Evolutionary conservation across 768 basidiomycete genomes (phyloP).

Genomic region (Tulasnella sp.): DNA sequence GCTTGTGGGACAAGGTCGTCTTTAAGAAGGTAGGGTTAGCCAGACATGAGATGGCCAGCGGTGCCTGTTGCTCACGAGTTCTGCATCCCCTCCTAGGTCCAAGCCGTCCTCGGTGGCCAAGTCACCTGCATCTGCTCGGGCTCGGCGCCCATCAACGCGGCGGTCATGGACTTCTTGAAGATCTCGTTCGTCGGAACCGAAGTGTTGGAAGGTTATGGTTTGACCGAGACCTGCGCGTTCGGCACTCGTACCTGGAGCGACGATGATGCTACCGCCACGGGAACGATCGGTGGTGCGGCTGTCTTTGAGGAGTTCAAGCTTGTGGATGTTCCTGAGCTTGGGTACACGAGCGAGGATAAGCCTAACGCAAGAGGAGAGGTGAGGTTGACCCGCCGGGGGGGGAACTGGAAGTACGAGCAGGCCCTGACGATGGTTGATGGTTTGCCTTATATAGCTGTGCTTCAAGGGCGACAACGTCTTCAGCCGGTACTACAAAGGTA

Average conservation of each 20-base stretch:
- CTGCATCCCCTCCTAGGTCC: slow-evolving; percentile 50
- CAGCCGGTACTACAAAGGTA: slow-evolving; percentile 72
- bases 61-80: slow-evolving; percentile 30
- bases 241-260: background rate
- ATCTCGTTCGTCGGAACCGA: slow-evolving; percentile 66
- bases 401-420: background rate
- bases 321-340: slow-evolving; percentile 84
- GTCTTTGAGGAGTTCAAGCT: slow-evolving; percentile 79
- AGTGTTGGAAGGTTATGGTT: slow-evolving; percentile 18
- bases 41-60: background rate
- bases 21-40: slow-evolving; percentile 70
- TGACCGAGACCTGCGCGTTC: slow-evolving; percentile 23
- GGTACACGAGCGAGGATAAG: slow-evolving; percentile 79
- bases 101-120: slow-evolving; percentile 77
- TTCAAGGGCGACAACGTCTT: slow-evolving; percentile 65
- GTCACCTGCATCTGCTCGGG: slow-evolving; percentile 66
- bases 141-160: slow-evolving; percentile 83
- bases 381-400: background rate
- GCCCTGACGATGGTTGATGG: background rate
- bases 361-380: slow-evolving; percentile 85
- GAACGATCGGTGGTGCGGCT: slow-evolving; percentile 79
- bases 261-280: slow-evolving; percentile 58
- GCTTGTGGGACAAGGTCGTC: slow-evolving; percentile 84
- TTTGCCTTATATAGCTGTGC: slow-evolving; percentile 50
- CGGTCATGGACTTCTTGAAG: slow-evolving; percentile 88